phyloP scores from a whole-genome alignment of 192 early-diverging fungal species.

The Backusella circina region DNA sequence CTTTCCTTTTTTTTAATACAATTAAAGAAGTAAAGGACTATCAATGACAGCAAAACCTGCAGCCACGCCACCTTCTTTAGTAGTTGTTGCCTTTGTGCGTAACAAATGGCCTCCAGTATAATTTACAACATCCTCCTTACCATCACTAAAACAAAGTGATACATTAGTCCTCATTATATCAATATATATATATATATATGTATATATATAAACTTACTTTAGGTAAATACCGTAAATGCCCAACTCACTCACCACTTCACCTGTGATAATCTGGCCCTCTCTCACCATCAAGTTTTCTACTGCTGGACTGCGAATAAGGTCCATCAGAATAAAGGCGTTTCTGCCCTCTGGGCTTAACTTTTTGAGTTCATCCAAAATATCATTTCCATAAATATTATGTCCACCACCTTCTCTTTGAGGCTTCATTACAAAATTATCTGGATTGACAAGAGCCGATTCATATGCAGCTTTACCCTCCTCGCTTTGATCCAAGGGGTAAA shows the following conservation, averaged over 20 bases:
- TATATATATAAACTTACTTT: constrained; percentile 43
- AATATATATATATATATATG: neutral
- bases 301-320: constrained; percentile 79
- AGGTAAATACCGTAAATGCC: constrained; percentile 93
- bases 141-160: constrained; percentile 48
- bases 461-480: constrained; percentile 64
- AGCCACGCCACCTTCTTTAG: constrained; percentile 94
- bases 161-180: neutral
- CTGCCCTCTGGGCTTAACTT: constrained; percentile 60
- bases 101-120: constrained; percentile 84
- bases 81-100: constrained; percentile 81
- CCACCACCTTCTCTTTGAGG: constrained; percentile 97
- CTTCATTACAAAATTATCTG: constrained; percentile 82
- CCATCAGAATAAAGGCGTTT: constrained; percentile 93
- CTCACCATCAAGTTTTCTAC: constrained; percentile 74
- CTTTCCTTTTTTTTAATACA: neutral
- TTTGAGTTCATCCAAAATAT: constrained; percentile 62
- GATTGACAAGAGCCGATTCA: constrained; percentile 57
- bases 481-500: constrained; percentile 82
- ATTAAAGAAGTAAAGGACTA: constrained; percentile 60
- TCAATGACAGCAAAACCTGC: constrained; percentile 94
- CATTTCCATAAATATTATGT: constrained; percentile 90
- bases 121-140: constrained; percentile 60
- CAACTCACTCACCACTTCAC: constrained; percentile 86
- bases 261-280: constrained; percentile 64